These are phyloP conservation scores for Chrysosphaeria jannelii DNA, from an alignment of 2,329 filamentous ascomycete species.

Conservation along the genomic window DNA sequence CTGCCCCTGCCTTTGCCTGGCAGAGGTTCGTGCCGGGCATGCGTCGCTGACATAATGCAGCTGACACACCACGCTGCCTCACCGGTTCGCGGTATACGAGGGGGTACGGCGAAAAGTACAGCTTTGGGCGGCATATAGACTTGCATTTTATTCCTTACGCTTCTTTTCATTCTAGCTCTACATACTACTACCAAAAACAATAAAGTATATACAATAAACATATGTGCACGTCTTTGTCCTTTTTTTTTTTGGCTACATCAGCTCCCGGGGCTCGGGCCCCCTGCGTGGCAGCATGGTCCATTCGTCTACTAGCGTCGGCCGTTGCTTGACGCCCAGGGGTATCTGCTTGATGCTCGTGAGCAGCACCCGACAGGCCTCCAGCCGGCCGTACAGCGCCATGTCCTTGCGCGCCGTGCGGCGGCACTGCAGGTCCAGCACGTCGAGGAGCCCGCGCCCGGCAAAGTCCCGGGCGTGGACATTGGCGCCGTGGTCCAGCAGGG, in stretches of 20 bases:
- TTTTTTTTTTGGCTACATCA: constrained; percentile 1
- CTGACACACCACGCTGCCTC: too few species aligned
- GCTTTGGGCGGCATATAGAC: too few species aligned
- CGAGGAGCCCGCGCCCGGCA: constrained; percentile 9
- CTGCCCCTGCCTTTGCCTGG: too few species aligned
- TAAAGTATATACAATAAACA: too few species aligned
- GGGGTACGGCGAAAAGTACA: too few species aligned
- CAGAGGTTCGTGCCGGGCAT: too few species aligned
- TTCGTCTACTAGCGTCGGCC: constrained; percentile 4
- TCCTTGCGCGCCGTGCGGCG: constrained; percentile 5
- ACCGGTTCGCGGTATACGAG: too few species aligned
- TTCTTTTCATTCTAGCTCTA: too few species aligned
- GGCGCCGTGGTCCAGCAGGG: constrained; percentile 11
- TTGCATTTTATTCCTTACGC: background rate
- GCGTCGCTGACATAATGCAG: too few species aligned
- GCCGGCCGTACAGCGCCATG: constrained; percentile 8
- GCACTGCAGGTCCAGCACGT: constrained; percentile 6
- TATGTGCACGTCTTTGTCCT: background rate
- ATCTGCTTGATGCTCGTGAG: constrained; percentile 7
- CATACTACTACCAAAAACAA: too few species aligned
- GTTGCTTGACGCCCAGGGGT: constrained; percentile 7
- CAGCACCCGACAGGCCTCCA: constrained; percentile 9
- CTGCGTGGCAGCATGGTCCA: constrained; percentile 4
- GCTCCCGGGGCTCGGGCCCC: constrained; percentile 4
- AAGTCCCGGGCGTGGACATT: constrained; percentile 8